Evolutionary conservation across 495 filamentous ascomycete genomes (phyloP), one percentile per base, ranked within the genome.

Genomic region (Rostrohypoxylon terebratum): DNA sequence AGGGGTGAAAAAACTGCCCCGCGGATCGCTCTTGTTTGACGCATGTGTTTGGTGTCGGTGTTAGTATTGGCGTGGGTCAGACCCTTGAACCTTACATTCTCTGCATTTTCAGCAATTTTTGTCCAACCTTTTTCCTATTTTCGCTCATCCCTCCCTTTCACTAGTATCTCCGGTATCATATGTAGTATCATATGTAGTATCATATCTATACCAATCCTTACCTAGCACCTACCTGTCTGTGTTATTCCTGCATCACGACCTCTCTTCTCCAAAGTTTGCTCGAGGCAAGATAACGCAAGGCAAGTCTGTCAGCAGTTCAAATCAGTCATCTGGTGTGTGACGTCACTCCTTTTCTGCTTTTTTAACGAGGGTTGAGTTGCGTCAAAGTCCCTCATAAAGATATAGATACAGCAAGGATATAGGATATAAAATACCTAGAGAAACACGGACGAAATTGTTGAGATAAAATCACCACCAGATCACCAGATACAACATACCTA

Each of bases 321-420:
- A 23, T 16, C 58, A 23, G 18, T 59, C 59, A 10, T 58, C 40
- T 63, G 8, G n/a, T 54, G 48, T 38, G 62, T 66, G 68, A 71
- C 68, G 68, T 71, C 68, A 71, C 11, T 66, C 40, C 20, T 66
- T 68, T 42, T 66, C 11, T 66, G 28, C 20, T 66, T 68, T 42
- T 66, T 36, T 25, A 1, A 23, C 20, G 38, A 11, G 25, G 42
- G 20, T 44, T 21, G 2, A 14, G n/a, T 38, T 13, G 2, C 5
- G n/a, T 38, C 55, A 59, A 59, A 59, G 55, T 59, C 55, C 55
- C 55, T 59, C 55, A 42, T 23, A 42, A 42, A n/a, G n/a, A n/a
- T n/a, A n/a, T n/a, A n/a, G 33, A 38, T 23, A 40, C 18, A 59
- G 23, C 18, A 59, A 13, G 54, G 54, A 40, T 59, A 59, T 9